Percentiles rank a stretch among this genome's conserved stretches.
phyloP scores from a whole-genome alignment of 768 basidiomycete species.

The Mycena amicta region DNA sequence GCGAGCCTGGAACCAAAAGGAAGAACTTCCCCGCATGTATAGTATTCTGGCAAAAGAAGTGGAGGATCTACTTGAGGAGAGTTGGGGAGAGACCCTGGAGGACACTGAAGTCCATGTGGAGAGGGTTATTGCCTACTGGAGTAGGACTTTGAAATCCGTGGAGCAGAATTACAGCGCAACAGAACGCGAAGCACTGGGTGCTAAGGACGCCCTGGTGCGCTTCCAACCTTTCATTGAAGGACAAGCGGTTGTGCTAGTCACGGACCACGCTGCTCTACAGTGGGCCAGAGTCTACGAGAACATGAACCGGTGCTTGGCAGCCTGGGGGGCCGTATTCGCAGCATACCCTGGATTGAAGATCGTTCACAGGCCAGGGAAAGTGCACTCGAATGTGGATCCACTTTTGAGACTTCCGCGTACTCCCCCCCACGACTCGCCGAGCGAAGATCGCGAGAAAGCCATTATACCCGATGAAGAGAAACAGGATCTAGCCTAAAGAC shows the following conservation, averaged over 20 bases:
- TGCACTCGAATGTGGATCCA: conserved; percentile 30
- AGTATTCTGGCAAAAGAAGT: no score
- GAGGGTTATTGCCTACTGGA: no score
- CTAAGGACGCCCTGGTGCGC: not conserved
- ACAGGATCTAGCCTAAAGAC: not conserved
- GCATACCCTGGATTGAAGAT: conserved; percentile 32
- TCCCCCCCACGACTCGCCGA: not conserved
- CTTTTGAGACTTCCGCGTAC: conserved; percentile 2
- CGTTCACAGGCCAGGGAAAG: conserved; percentile 29
- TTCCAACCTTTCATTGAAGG: not conserved
- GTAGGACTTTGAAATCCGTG: no score
- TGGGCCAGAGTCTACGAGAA: conserved; percentile 22
- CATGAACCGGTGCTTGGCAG: conserved; percentile 21
- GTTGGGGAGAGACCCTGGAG: no score
- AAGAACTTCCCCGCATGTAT: no score
- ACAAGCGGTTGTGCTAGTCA: not conserved
- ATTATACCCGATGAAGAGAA: conserved; percentile 4
- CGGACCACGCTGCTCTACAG: conserved; percentile 21
- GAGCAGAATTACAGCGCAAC: not conserved
- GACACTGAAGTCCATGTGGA: no score
- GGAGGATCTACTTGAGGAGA: no score
- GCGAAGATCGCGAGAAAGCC: not conserved
- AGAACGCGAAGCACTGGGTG: not conserved
- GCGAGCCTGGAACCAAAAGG: not conserved
- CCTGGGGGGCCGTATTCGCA: conserved; percentile 30